Base-by-base conservation (phyloP, 768 basidiomycete species). In the Pleurotus platypus region DNA sequence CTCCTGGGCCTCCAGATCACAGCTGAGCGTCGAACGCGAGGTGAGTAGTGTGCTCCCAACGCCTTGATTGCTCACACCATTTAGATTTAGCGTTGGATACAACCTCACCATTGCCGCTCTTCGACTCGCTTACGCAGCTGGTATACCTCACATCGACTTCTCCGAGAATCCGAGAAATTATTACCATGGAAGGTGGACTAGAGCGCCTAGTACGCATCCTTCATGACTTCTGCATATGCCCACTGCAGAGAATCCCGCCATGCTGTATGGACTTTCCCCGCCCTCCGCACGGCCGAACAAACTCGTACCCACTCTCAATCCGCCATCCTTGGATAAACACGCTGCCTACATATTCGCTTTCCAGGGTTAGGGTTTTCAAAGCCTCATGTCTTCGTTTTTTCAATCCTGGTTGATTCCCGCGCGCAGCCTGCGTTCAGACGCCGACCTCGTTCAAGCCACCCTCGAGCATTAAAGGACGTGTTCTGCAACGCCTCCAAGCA, bases 71-170 rank as follows among this genome's bases (percentile, higher is more conserved):
- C 51, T 37, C 35, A 18, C 37, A 38, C 35, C 30, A 27, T 13
- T 50, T 9, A 9, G 18, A 8, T 53, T 15, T 61, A 82, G 80
- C 80, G 7, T 68, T 84, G 58, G 83, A 81, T 66, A 81, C 82
- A 15, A 76, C 79, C 4, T 77, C 79, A 18, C 76, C 81, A 13
- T 74, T 86, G 43, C 90, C 87, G 13, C 76, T 94, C 42, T 86
- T 95, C 77, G 97, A 97, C 76, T 98, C 95, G 40, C 86, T 98
- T 53, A 94, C 92, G 27, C 94, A 97, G 75, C 88, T 98, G 56
- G 90, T 91, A 49, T 95, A 97, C 73, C 89, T 99, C 62, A 98
- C 96, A 5, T 94, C 93, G 1, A 98, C 97, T 4, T 97, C 94
- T 0, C 95, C 97, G 1, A 86, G 94, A 55, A 98, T 99, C 74